These are phyloP conservation scores for Aspergillus melleus DNA, from an alignment of 2,329 filamentous ascomycete genomes.

Conservation along the genomic window DNA sequence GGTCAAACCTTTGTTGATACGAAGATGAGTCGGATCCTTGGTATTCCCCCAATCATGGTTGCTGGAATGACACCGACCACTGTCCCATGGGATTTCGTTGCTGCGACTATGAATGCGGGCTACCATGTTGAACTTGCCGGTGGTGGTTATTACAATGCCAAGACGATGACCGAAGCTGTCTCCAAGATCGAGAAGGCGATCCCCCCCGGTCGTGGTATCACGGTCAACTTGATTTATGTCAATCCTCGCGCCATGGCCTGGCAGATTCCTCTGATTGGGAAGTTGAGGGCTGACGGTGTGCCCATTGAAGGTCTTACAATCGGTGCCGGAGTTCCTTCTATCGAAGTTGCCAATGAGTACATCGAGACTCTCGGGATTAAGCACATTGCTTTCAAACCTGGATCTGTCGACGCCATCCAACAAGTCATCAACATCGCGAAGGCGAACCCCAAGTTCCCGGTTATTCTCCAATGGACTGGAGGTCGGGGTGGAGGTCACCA, in stretches of 20 bases:
- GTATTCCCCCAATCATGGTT: conserved; percentile 81
- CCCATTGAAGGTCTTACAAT: conserved; percentile 91
- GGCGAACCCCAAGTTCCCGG: conserved; percentile 84
- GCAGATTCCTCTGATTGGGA: conserved; percentile 83
- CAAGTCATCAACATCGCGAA: conserved; percentile 88
- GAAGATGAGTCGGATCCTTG: conserved; percentile 87
- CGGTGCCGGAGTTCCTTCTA: conserved; percentile 86
- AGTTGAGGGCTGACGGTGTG: conserved; percentile 78
- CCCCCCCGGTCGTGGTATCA: conserved; percentile 82
- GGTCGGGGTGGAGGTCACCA: conserved; percentile 91
- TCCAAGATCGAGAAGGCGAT: conserved; percentile 82
- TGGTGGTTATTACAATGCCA: conserved; percentile 83
- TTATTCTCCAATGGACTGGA: conserved; percentile 90
- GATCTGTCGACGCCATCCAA: conserved; percentile 84
- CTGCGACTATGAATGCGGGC: conserved; percentile 90
- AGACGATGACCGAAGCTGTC: conserved; percentile 79
- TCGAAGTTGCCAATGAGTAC: conserved; percentile 90
- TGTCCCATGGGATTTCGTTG: conserved; percentile 87
- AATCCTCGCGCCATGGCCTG: conserved; percentile 86
- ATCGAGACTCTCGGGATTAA: conserved; percentile 89
- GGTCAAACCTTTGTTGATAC: conserved; percentile 94
- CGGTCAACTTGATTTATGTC: conserved; percentile 87
- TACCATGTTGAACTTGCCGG: conserved; percentile 90
- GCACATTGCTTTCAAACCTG: conserved; percentile 91
- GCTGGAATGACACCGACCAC: conserved; percentile 91